Conservation (phyloP, 225 moss, liverwort and hornwort species). For the Polytrichum commune region DNA sequence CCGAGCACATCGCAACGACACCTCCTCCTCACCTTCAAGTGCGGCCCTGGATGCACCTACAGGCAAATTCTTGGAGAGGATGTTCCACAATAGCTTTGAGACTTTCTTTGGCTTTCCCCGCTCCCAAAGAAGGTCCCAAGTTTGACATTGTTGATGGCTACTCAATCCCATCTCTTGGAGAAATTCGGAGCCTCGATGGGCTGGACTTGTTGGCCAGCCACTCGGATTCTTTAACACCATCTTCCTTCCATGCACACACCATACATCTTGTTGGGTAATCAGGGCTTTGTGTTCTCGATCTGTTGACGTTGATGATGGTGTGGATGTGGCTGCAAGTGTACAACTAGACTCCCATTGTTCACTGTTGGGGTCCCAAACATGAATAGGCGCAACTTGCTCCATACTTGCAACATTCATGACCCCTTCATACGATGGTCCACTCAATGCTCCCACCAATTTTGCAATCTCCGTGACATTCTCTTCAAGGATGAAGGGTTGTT, state of each 20-base stretch:
- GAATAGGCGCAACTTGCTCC: not conserved
- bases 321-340: not conserved
- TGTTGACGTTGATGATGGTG: not conserved
- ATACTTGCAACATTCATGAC: no score
- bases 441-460: no score
- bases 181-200: slow-evolving; percentile 10
- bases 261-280: no score
- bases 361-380: not conserved
- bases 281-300: no score
- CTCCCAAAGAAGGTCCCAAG: slow-evolving; percentile 20
- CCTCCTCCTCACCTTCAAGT: slow-evolving; percentile 8
- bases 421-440: no score
- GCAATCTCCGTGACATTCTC: no score
- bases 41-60: not conserved
- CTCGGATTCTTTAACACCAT: no score
- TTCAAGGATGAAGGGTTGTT: no score
- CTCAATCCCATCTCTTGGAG: slow-evolving; percentile 27
- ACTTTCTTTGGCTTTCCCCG: slow-evolving; percentile 17
- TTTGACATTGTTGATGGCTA: slow-evolving; percentile 16
- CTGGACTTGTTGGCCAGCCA: not conserved
- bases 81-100: slow-evolving; percentile 18
- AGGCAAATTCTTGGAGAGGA: slow-evolving; percentile 23
- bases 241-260: no score
- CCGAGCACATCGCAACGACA: not conserved
- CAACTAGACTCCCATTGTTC: not conserved